These are phyloP conservation scores for Solanum virginianum DNA, from an alignment of 257 asterid species.

Conservation along the genomic window DNA sequence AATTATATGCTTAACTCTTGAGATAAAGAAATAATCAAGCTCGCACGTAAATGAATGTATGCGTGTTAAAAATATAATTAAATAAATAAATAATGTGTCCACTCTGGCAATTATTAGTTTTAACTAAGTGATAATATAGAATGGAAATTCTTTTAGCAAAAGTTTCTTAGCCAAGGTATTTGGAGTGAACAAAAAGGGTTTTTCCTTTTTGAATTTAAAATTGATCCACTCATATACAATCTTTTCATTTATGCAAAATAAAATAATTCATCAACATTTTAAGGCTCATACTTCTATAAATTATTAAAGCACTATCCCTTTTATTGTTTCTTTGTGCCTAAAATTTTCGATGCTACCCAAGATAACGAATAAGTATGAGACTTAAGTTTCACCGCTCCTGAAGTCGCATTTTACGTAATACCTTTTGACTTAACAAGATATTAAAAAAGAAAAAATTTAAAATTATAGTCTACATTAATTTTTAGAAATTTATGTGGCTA, in stretches of 20 bases:
- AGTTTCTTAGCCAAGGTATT: background rate
- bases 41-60: background rate
- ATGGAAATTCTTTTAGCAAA: background rate
- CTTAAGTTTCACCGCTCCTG: too few relatives aligned
- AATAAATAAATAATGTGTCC: background rate
- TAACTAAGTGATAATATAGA: background rate
- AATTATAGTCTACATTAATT: too few relatives aligned
- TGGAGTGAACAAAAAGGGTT: background rate
- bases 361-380: too few relatives aligned
- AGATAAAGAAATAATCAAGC: too few relatives aligned
- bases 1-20: too few relatives aligned
- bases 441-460: too few relatives aligned
- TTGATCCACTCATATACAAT: background rate
- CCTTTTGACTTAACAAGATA: too few relatives aligned
- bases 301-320: background rate
- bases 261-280: background rate
- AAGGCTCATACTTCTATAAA: too few relatives aligned
- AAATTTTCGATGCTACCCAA: too few relatives aligned
- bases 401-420: too few relatives aligned
- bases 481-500: too few relatives aligned
- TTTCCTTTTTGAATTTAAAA: background rate
- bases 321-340: background rate
- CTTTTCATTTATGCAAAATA: background rate
- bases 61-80: background rate
- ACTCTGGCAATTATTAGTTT: background rate